Conservation (phyloP, 228 moss, liverwort and hornwort species). For the Sphagnum magellanicum region DNA sequence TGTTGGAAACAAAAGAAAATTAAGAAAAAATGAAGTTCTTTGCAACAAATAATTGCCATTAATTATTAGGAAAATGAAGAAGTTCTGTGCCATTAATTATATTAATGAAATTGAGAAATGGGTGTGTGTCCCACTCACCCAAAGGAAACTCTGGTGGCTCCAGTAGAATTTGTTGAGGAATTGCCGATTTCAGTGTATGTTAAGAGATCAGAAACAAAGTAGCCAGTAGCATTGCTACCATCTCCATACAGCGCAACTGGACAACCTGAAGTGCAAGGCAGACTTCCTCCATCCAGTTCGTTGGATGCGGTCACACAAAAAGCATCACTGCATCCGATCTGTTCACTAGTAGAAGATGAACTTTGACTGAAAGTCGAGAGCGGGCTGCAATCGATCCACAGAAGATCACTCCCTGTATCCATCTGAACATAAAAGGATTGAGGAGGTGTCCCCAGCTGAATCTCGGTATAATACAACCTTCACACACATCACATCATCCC, state of each 20-base stretch:
- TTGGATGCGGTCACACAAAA: too few species aligned
- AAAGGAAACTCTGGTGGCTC: constrained; percentile 45
- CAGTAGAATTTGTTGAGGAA: constrained; percentile 14
- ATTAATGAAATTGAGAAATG: too few species aligned
- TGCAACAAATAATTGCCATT: too few species aligned
- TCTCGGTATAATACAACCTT: constrained; percentile 76
- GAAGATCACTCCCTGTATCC: constrained; percentile 86
- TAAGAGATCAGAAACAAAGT: constrained; percentile 56
- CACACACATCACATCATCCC: too few species aligned
- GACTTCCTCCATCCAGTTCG: too few species aligned
- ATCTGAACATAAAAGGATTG: constrained; percentile 69
- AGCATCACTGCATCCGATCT: too few species aligned
- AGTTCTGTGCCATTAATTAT: too few species aligned
- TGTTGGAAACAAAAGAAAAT: too few species aligned
- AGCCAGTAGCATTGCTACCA: constrained; percentile 70
- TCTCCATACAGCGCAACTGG: constrained; percentile 70
- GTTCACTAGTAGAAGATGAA: too few species aligned
- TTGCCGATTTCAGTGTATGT: constrained; percentile 56
- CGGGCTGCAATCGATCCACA: constrained; percentile 77
- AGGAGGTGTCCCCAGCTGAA: constrained; percentile 66
- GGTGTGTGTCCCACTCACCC: constrained; percentile 27
- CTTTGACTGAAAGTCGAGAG: too few species aligned
- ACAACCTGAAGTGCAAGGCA: constrained; percentile 17
- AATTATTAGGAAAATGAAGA: too few species aligned
- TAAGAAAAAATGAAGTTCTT: constrained; percentile 5